Evolutionary conservation across 116 monocot genomes (phyloP).

Genomic region (Phalaenopsis hybrid): DNA sequence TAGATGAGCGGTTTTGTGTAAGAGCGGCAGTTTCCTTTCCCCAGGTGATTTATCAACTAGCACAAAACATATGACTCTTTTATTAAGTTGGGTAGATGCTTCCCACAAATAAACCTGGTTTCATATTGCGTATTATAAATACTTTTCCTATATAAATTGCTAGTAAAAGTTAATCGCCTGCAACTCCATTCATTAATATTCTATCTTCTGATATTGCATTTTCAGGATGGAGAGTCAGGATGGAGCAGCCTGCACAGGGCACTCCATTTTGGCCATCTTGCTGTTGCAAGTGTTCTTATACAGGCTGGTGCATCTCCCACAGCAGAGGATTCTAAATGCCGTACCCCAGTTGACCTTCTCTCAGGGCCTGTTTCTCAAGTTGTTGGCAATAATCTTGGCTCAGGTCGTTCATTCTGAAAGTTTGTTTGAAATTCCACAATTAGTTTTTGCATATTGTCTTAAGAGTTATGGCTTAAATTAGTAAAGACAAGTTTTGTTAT

Average conservation of each 20-base stretch:
- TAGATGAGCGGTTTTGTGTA: neutral
- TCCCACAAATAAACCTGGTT: neutral
- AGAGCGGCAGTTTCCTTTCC: neutral
- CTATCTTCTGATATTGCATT: neutral
- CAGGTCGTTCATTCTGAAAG: constrained; percentile 31
- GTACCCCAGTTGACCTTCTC: constrained; percentile 87
- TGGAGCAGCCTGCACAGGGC: constrained; percentile 97
- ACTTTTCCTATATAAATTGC: neutral
- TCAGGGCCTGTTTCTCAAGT: constrained; percentile 79
- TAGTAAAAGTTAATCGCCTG: neutral
- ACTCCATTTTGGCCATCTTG: constrained; percentile 96
- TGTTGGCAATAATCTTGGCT: constrained; percentile 46
- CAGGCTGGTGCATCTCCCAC: constrained; percentile 76
- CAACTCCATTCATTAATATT: neutral
- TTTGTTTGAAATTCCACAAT: neutral
- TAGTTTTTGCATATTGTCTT: neutral
- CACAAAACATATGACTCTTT: neutral
- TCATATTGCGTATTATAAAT: neutral
- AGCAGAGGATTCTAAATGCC: constrained; percentile 69
- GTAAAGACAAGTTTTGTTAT: neutral
- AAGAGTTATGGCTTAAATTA: neutral
- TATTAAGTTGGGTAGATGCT: neutral
- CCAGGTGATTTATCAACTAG: neutral
- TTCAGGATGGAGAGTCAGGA: constrained; percentile 94
- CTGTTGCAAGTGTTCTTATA: constrained; percentile 82